Evolutionary conservation across 495 filamentous ascomycete species (phyloP).

Genomic region (Chaetomium fimeti): DNA sequence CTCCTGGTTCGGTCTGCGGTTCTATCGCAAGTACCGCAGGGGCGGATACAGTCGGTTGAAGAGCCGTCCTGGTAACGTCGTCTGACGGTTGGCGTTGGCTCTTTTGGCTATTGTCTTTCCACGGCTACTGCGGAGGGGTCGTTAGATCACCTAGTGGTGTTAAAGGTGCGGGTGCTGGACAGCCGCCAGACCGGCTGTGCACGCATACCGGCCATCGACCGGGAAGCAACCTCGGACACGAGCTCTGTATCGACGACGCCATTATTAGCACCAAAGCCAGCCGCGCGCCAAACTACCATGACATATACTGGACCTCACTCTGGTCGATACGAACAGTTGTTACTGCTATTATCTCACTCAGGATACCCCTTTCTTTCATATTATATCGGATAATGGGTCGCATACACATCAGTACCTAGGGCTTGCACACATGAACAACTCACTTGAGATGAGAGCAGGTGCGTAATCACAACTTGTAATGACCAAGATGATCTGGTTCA

Average conservation of each 20-base stretch:
- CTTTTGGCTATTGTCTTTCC: not conserved
- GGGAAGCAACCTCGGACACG: not conserved
- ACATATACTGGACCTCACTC: not conserved
- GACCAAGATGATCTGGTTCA: not conserved
- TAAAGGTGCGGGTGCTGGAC: too few species aligned
- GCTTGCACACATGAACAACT: not conserved
- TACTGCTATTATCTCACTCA: not conserved
- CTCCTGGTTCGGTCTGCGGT: constrained; percentile 19
- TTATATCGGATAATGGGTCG: not conserved
- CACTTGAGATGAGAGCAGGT: not conserved
- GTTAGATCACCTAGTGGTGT: too few species aligned
- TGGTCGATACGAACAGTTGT: not conserved
- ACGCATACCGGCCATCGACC: too few species aligned
- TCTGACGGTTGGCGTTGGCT: not conserved
- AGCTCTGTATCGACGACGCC: not conserved
- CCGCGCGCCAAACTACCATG: not conserved
- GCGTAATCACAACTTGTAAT: not conserved
- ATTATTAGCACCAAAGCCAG: not conserved
- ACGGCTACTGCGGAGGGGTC: not conserved
- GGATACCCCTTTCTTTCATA: not conserved
- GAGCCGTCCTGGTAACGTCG: constrained; percentile 3
- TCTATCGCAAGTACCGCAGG: constrained; percentile 11
- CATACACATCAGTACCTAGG: not conserved
- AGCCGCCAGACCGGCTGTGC: too few species aligned
- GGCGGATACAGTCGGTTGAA: constrained; percentile 14